Evolutionary conservation across 1,284 basidiomycete genomes (phyloP).

Genomic region (Cystobasidiaceae sp.): DNA sequence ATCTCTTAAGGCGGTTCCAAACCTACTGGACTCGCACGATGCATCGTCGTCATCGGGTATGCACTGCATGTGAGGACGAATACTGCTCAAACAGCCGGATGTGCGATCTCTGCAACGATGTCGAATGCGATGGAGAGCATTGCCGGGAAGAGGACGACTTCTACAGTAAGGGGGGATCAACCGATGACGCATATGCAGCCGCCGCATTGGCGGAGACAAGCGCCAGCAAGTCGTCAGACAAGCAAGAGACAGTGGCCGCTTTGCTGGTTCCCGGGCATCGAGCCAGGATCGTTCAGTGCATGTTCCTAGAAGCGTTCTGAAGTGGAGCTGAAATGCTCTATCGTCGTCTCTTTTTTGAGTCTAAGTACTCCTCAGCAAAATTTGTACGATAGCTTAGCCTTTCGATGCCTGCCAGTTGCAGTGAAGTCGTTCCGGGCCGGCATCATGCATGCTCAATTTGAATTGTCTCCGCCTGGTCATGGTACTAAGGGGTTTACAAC

Average conservation of each 20-base stretch:
- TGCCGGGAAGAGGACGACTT: neutral
- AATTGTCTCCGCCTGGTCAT: no score
- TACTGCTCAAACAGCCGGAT: neutral
- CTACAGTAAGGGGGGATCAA: no score
- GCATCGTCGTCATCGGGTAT: neutral
- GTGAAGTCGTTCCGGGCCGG: no score
- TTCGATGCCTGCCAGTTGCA: no score
- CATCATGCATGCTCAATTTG: no score
- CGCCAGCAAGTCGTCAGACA: no score
- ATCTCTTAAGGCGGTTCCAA: neutral
- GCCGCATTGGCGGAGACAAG: neutral
- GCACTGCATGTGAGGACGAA: neutral
- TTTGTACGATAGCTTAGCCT: no score
- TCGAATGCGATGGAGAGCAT: neutral
- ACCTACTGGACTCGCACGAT: neutral
- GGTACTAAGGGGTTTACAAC: no score
- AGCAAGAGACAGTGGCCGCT: neutral
- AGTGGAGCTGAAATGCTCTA: no score
- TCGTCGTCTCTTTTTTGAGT: no score
- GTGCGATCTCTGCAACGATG: no score
- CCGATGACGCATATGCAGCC: neutral
- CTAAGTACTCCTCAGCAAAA: no score
- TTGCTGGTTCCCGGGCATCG: slow-evolving; percentile 14
- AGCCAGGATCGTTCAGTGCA: slow-evolving; percentile 12
- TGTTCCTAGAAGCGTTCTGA: slow-evolving; percentile 7